Evolutionary conservation across 2,329 filamentous ascomycete genomes (phyloP), one percentile per base, ranked within the genome.

Genomic region (Hymenoscyphus infarciens): DNA sequence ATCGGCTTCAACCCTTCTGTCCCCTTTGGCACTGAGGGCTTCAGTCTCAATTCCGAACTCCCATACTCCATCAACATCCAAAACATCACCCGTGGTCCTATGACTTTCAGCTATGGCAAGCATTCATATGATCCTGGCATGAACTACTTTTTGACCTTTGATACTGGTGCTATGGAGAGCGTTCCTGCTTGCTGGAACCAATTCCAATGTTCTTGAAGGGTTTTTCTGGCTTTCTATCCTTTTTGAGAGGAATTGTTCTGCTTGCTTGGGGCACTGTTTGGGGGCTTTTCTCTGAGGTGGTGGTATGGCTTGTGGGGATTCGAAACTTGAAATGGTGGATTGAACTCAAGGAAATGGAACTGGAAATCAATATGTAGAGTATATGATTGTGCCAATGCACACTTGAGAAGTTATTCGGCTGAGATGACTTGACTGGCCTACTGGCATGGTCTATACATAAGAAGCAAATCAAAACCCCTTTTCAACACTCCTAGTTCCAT

Each of bases 141-240:
- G 4, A 22, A 25, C 10, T 25, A 22, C 19, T 49, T 49, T 5
- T 6, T 11, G 8, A 22, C 19, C 8, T 49, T 49, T 5, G n/a
- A 49, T 22, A 49, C n/a, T 49, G 42, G 42, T 49, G 19, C 10
- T 22, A 3, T 22, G 1, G 19, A 49, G 5, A 22, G n/a, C 13
- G 11, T 49, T 22, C 42, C 42, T 25, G 42, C 42, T 49, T 49
- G 42, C 42, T 49, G 42, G 42, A 49, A 49, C n/a, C 42, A 49
- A 10, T 49, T 49, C 7, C n/a, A n/a, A n/a, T 42, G 39, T 42
- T 16, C 39, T 7, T n/a, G 16, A n/a, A n/a, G n/a, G n/a, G 39
- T 16, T 42, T 7, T 16, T 42, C n/a, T 42, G 16, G 39, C 16
- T 42, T n/a, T n/a, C 39, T n/a, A 19, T n/a, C 7, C 29, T 31